These are phyloP conservation scores for Talaromyces verruculosus DNA, from an alignment of 2,329 filamentous ascomycete species.

Conservation along the genomic window DNA sequence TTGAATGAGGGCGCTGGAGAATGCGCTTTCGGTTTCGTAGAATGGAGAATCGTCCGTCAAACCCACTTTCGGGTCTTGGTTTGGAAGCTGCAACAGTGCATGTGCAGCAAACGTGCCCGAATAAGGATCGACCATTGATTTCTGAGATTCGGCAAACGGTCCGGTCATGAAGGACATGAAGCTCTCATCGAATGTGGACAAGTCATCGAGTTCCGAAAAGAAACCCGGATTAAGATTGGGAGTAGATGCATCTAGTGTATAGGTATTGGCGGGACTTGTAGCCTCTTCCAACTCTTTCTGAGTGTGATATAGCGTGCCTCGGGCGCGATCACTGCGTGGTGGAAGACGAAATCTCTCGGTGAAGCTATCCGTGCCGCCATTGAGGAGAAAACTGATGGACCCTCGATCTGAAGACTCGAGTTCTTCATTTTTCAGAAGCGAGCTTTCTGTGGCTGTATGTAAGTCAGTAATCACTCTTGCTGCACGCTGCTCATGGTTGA, in stretches of 20 bases:
- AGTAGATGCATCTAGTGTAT: constrained; percentile 23
- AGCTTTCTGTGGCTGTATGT: constrained; percentile 20
- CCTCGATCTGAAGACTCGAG: constrained; percentile 43
- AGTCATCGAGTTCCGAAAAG: constrained; percentile 26
- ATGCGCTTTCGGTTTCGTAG: constrained; percentile 40
- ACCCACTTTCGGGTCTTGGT: constrained; percentile 26
- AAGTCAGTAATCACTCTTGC: neutral
- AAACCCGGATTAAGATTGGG: constrained; percentile 26
- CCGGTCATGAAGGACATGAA: constrained; percentile 42
- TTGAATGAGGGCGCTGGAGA: constrained; percentile 42
- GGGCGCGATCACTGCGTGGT: constrained; percentile 39
- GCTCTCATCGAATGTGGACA: constrained; percentile 37
- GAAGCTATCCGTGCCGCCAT: constrained; percentile 48
- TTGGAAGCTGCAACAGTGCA: constrained; percentile 22
- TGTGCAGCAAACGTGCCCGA: constrained; percentile 25
- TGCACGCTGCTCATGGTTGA: no score
- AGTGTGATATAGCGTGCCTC: constrained; percentile 40
- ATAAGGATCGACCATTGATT: constrained; percentile 28
- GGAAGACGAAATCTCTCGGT: constrained; percentile 48
- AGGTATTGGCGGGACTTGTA: constrained; percentile 25
- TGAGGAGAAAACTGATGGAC: constrained; percentile 50
- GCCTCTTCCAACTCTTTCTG: constrained; percentile 30
- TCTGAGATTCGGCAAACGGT: constrained; percentile 34
- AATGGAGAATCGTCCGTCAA: constrained; percentile 27
- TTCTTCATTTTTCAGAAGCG: constrained; percentile 30